Percentiles rank a stretch among this genome's conserved stretches.
These are phyloP conservation scores for Sphaerostilbella broomeana DNA, from an alignment of 2,329 filamentous ascomycete species.

Conservation along the genomic window DNA sequence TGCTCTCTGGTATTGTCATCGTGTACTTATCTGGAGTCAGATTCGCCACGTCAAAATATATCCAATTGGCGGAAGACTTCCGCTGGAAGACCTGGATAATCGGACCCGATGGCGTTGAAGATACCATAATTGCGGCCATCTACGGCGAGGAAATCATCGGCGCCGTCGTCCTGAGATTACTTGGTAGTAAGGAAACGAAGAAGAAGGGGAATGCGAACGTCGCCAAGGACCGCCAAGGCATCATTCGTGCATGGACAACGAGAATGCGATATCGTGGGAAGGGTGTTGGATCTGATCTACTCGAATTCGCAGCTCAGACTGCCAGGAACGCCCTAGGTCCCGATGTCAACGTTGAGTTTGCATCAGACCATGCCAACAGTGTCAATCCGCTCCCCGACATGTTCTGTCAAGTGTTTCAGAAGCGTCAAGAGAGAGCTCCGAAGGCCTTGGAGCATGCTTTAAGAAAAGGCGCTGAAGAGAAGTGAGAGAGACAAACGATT, in stretches of 20 bases:
- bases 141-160: constrained; percentile 63
- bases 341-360: constrained; percentile 59
- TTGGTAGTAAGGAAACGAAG: constrained; percentile 19
- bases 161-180: constrained; percentile 59
- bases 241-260: constrained; percentile 78
- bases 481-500: not conserved
- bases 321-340: constrained; percentile 58
- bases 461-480: constrained; percentile 11
- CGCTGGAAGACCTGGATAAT: constrained; percentile 54
- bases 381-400: constrained; percentile 48
- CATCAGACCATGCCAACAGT: constrained; percentile 69
- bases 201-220: constrained; percentile 1
- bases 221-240: constrained; percentile 47
- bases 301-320: constrained; percentile 63
- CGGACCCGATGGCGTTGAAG: constrained; percentile 32
- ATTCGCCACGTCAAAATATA: constrained; percentile 54
- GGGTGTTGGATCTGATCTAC: constrained; percentile 64
- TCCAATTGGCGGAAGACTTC: constrained; percentile 56
- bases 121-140: constrained; percentile 57
- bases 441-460: constrained; percentile 34
- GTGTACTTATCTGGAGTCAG: constrained; percentile 55
- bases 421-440: constrained; percentile 47
- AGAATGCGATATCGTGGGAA: constrained; percentile 59
- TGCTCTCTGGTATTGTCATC: constrained; percentile 55
- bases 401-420: constrained; percentile 54